Base-by-base conservation (phyloP, 495 filamentous ascomycete genomes). In the Penicillium cinerascens region DNA sequence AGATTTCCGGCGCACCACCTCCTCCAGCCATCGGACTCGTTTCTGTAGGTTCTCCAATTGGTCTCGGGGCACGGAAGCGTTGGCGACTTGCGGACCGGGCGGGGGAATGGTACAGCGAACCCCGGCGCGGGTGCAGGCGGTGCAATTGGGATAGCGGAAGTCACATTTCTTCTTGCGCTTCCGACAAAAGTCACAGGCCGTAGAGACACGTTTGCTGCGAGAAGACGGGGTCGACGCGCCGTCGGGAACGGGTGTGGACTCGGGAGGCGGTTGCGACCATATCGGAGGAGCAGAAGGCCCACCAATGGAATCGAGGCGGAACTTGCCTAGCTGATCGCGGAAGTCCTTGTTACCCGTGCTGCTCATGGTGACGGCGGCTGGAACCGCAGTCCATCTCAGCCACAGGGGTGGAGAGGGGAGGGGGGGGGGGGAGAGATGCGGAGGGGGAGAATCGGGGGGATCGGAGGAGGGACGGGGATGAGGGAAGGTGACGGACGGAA, bases 101-200 rank as follows among this genome's bases (percentile, higher is more conserved):
- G 73, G 72, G 11, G 72, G 70, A 23, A 76, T 72, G 40, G 73
- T 76, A 49, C 77, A 80, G 44, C 76, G 74, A 16, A 80, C 75
- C 6, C 76, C 73, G 37, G 77, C 77, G 36, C 76, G 74, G 9
- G 72, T 72, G 47, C 77, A 80, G 15, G 77, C 75, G 16, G 76
- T 73, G 50, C 77, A 80, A 51, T 76, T 78, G 26, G 77, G 77
- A 38, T 79, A 80, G 29, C 72, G 69, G 46, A 79, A 78, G 50
- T 80, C 77, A 56, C 77, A 80, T 65, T 79, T 78, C 44, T 78
- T 80, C 64, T 80, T 80, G 10, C 77, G 63, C 47, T 75, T 78
- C 41, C 77, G 71, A 64, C 77, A 80, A 29, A 78, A 76, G 49
- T 79, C 77, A 56, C 77, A 80, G 18, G 77, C 77, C 1, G 73